Conservation (phyloP, 768 basidiomycete genomes). For the Mycena haematopus region DNA sequence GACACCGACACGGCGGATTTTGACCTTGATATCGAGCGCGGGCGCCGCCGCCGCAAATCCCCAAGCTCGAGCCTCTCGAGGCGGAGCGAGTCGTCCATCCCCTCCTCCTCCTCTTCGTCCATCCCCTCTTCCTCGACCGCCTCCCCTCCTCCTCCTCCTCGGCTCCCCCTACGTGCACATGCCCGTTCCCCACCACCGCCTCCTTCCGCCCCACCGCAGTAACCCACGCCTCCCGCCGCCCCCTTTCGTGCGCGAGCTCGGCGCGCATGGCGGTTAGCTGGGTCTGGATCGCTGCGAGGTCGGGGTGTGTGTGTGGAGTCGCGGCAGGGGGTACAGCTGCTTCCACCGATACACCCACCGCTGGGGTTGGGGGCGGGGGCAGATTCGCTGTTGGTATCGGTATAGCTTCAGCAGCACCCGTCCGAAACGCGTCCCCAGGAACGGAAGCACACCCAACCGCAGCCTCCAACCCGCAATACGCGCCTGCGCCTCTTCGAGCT, state of each 20-base stretch:
- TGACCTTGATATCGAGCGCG: too few species aligned
- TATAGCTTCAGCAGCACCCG: too few species aligned
- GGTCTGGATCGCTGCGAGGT: not conserved
- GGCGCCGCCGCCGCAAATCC: not conserved
- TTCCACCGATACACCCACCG: too few species aligned
- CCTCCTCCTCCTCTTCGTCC: not conserved
- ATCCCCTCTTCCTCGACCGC: not conserved
- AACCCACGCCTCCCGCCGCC: constrained; percentile 11
- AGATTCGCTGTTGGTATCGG: too few species aligned
- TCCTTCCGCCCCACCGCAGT: not conserved
- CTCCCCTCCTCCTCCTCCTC: not conserved
- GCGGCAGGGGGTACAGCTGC: too few species aligned
- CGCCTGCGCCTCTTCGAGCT: constrained; percentile 79
- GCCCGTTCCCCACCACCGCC: not conserved
- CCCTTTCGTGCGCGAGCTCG: constrained; percentile 18
- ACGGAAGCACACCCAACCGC: too few species aligned
- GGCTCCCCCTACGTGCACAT: not conserved
- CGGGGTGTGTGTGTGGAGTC: not conserved
- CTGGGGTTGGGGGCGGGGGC: too few species aligned
- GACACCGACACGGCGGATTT: too few species aligned
- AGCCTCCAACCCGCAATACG: constrained; percentile 72
- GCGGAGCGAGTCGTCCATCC: constrained; percentile 7
- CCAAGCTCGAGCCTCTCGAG: not conserved
- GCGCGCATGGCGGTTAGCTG: constrained; percentile 21
- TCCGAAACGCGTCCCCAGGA: too few species aligned